Conservation (phyloP, 208 protist genomes). For the Leishmania mexicana region DNA sequence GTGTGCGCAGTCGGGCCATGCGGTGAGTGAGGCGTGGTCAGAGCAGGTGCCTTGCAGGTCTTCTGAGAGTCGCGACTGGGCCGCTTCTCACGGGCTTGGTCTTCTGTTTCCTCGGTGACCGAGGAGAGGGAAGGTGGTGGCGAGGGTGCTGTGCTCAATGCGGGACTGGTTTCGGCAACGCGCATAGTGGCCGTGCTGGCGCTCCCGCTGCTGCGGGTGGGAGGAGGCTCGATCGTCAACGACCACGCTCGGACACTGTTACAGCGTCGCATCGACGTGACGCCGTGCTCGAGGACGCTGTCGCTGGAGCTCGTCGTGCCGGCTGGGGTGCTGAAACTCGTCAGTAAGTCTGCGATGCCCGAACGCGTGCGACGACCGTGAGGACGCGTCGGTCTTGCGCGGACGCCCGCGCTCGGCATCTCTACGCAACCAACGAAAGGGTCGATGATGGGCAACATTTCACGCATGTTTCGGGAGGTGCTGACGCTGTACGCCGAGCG, state of each 20-base stretch:
- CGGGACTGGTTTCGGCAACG: neutral
- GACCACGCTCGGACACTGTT: neutral
- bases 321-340: neutral
- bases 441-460: neutral
- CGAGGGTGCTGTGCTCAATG: neutral
- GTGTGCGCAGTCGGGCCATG: neutral
- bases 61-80: neutral
- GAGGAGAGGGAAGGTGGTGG: neutral
- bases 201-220: neutral
- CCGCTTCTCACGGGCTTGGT: neutral
- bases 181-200: neutral
- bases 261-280: neutral
- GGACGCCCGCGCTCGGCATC: neutral
- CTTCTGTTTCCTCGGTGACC: neutral
- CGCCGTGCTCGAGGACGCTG: neutral
- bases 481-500: conserved; percentile 1
- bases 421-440: neutral
- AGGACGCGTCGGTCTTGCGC: neutral
- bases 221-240: neutral
- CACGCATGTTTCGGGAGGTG: neutral
- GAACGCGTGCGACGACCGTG: neutral
- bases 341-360: neutral
- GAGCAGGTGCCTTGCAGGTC: neutral
- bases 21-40: neutral
- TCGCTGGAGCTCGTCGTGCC: conserved; percentile 6